Percentiles rank a stretch among this genome's conserved stretches.
Conservation (phyloP, 768 basidiomycete species). For the Pleurotus salmoneostramineus region DNA sequence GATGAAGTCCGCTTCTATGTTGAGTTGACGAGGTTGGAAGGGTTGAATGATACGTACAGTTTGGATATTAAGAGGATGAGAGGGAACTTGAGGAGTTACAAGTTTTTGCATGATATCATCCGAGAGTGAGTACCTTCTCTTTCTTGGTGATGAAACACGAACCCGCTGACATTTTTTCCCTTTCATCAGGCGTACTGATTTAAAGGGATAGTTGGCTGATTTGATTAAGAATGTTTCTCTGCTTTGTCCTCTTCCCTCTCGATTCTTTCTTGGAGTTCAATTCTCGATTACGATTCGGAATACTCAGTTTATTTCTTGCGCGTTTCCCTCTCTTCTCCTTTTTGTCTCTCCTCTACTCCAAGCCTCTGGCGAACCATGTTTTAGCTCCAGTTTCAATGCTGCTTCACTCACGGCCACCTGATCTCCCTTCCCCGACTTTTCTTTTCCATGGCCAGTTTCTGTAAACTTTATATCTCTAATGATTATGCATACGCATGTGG, state of each 20-base stretch:
- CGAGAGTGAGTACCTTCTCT: constrained; percentile 63
- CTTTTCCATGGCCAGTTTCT: neutral
- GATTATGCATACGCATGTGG: neutral
- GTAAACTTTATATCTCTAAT: neutral
- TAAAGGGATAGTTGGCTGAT: constrained; percentile 26
- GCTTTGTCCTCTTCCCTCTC: neutral
- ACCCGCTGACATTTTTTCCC: constrained; percentile 3
- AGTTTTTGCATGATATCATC: constrained; percentile 85
- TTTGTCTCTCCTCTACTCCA: neutral
- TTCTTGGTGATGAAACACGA: constrained; percentile 1
- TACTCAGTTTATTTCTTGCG: neutral
- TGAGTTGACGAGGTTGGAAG: constrained; percentile 87
- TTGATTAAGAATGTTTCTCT: neutral
- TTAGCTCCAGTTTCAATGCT: neutral
- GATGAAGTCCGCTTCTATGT: constrained; percentile 97
- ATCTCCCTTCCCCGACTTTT: neutral
- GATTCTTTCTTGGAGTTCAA: neutral
- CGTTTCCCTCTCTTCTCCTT: neutral
- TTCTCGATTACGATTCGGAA: neutral
- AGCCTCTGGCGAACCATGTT: neutral
- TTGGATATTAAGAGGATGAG: constrained; percentile 91
- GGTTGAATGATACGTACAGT: constrained; percentile 86
- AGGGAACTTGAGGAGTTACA: constrained; percentile 90
- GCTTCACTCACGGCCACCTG: neutral
- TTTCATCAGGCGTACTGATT: constrained; percentile 45